A percentile compares a stretch with the other conserved stretches of the same genome.
Evolutionary conservation across 257 asterid genomes (phyloP).

Genomic region (Solanum neorickii): DNA sequence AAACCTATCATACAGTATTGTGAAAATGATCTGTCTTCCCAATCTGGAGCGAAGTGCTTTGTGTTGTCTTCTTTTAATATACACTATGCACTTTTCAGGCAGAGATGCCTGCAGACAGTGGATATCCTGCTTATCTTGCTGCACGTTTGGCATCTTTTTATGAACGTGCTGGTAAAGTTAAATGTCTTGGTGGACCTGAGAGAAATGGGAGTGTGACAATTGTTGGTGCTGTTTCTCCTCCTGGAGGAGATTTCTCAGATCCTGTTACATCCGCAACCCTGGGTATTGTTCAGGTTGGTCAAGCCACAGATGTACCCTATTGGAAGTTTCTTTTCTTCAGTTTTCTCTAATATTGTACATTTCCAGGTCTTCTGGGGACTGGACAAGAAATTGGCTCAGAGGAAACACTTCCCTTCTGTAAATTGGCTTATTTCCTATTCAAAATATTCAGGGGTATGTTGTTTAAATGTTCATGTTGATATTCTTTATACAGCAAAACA

Average conservation of each 20-base stretch:
- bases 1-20: neutral
- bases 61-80: neutral
- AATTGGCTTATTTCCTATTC: constrained; percentile 99
- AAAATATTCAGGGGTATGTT: constrained; percentile 76
- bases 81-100: constrained; percentile 35
- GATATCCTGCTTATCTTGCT: constrained; percentile 95
- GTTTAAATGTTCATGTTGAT: neutral
- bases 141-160: constrained; percentile 97
- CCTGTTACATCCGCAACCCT: constrained; percentile 99
- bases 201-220: constrained; percentile 95
- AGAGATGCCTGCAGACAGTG: constrained; percentile 99
- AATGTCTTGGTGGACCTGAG: constrained; percentile 98
- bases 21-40: neutral
- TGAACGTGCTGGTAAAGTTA: constrained; percentile 98
- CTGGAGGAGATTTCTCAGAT: constrained; percentile 98
- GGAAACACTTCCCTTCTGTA: constrained; percentile 96
- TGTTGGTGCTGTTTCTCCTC: constrained; percentile 99
- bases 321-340: constrained; percentile 4
- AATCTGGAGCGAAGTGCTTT: neutral
- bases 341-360: neutral
- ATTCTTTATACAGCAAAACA: neutral
- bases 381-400: constrained; percentile 91
- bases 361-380: constrained; percentile 96
- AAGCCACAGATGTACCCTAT: neutral
- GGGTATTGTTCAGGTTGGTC: constrained; percentile 84